phyloP scores from a whole-genome alignment of 2,329 filamentous ascomycete species.

The Fusarium sp. region DNA sequence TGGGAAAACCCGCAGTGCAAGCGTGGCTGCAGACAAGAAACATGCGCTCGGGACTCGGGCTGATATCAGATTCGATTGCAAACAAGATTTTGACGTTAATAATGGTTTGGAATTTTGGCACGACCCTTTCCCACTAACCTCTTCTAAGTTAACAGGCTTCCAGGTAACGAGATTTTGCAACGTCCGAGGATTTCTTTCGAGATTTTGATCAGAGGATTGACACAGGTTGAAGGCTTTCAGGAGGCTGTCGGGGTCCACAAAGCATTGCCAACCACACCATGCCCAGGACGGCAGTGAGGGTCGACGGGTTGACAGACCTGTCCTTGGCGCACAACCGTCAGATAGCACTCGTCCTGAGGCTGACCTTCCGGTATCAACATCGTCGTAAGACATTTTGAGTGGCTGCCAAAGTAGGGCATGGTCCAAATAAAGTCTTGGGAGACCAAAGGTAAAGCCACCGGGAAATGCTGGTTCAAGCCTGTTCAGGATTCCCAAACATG shows the following conservation, averaged over 20 bases:
- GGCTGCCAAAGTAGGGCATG: not conserved
- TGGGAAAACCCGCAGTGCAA: not conserved
- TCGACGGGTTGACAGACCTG: too few relatives aligned
- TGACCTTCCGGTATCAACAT: too few relatives aligned
- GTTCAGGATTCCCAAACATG: not conserved
- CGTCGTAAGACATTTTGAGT: not conserved
- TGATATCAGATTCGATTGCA: not conserved
- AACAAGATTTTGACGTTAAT: too few relatives aligned
- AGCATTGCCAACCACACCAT: not conserved
- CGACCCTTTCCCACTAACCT: too few relatives aligned
- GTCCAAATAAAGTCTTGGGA: not conserved
- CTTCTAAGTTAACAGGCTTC: too few relatives aligned
- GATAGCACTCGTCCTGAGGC: too few relatives aligned
- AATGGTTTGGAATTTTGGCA: too few relatives aligned
- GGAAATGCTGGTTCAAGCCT: not conserved
- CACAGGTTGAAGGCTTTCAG: too few relatives aligned
- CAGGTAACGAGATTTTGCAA: not conserved
- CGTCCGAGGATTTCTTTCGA: too few relatives aligned
- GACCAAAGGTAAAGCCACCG: not conserved
- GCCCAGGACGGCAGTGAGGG: not conserved
- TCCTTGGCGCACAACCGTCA: too few relatives aligned
- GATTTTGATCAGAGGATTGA: too few relatives aligned
- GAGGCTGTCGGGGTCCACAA: not conserved
- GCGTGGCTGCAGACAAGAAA: not conserved
- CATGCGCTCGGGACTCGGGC: rapidly evolving